Evolutionary conservation across 1,139 yeast genomes (phyloP).

Genomic region (Saccharomyces hybrid): DNA sequence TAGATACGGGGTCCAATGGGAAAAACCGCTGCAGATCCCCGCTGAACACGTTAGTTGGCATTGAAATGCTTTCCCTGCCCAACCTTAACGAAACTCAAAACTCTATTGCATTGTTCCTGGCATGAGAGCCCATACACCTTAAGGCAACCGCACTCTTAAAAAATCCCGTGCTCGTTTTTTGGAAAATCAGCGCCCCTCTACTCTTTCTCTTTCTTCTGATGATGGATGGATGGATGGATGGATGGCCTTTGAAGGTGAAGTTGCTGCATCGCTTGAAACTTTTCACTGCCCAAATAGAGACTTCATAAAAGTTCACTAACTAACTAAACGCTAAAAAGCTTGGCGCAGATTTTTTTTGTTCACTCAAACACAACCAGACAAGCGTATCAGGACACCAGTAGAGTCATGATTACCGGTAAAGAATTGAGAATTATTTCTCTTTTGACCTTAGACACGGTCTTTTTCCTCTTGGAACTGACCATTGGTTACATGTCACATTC

Average conservation of each 20-base stretch:
- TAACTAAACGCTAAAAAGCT: neutral
- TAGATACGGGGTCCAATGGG: neutral
- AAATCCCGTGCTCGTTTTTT: neutral
- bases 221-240: neutral
- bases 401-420: conserved; percentile 36
- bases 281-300: no score
- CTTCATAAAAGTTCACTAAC: no score
- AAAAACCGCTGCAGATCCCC: neutral
- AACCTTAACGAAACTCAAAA: neutral
- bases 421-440: conserved; percentile 69
- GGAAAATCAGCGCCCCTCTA: neutral
- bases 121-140: neutral
- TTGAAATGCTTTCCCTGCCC: neutral
- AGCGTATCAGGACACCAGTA: neutral
- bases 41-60: neutral
- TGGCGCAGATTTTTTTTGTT: neutral
- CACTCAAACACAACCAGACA: neutral
- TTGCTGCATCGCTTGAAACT: neutral
- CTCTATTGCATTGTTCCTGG: neutral
- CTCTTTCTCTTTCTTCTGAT: neutral
- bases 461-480: no score
- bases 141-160: neutral
- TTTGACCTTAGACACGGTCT: conserved; percentile 50
- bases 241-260: neutral
- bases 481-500: no score